Evolutionary conservation across 2,329 filamentous ascomycete species (phyloP).

Genomic region (Pleurostoma richardsiae): DNA sequence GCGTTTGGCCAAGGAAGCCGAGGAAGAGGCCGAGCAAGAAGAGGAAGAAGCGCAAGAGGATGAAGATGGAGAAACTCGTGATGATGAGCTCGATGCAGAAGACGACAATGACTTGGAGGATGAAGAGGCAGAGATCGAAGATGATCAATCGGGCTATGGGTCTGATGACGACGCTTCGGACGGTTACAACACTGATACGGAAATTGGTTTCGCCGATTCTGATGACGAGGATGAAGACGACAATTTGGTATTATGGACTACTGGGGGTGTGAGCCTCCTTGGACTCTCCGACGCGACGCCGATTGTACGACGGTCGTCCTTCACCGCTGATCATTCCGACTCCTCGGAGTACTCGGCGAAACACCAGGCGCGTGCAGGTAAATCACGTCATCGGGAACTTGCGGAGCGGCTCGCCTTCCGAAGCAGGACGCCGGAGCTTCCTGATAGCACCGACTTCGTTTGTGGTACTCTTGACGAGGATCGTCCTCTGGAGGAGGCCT

Average conservation of each 20-base stretch:
- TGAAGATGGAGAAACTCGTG: slow-evolving; percentile 35
- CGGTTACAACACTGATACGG: slow-evolving; percentile 72
- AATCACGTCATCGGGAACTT: slow-evolving; percentile 21
- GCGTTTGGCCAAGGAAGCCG: slow-evolving; percentile 79
- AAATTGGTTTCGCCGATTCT: slow-evolving; percentile 63
- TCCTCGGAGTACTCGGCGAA: slow-evolving; percentile 51
- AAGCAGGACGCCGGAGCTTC: slow-evolving; percentile 72
- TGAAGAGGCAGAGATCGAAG: slow-evolving; percentile 46
- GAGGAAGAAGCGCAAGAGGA: slow-evolving; percentile 55
- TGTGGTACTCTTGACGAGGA: slow-evolving; percentile 96
- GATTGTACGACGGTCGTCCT: slow-evolving; percentile 32
- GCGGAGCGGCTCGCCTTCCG: slow-evolving; percentile 50
- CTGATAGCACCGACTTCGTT: slow-evolving; percentile 98
- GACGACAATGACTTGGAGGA: slow-evolving; percentile 45
- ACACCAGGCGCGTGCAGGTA: slow-evolving; percentile 6
- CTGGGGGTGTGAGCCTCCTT: slow-evolving; percentile 32
- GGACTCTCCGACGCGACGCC: slow-evolving; percentile 29
- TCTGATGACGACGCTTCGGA: slow-evolving; percentile 49
- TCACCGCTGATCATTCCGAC: slow-evolving; percentile 48
- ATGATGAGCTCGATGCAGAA: slow-evolving; percentile 39
- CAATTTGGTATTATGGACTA: slow-evolving; percentile 57
- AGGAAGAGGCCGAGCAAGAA: slow-evolving; percentile 77
- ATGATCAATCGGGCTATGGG: slow-evolving; percentile 57
- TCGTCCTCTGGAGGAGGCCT: slow-evolving; percentile 87
- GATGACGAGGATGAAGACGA: slow-evolving; percentile 64